Evolutionary conservation across 495 filamentous ascomycete species (phyloP).

Genomic region (Pyronema omphalodes): DNA sequence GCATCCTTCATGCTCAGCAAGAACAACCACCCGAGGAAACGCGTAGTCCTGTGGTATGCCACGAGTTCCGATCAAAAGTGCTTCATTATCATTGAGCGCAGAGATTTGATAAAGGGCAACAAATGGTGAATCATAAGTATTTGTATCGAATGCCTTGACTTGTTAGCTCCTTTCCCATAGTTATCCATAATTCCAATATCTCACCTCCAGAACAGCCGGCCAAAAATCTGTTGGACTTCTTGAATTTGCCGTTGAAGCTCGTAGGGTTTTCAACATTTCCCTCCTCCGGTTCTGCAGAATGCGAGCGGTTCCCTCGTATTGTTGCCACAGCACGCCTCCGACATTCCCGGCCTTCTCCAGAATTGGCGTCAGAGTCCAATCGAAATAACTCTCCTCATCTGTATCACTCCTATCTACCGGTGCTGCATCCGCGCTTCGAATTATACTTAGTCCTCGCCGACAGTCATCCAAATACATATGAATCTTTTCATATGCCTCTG

Average conservation of each 20-base stretch:
- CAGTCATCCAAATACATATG: conserved; percentile 2
- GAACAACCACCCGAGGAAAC: not conserved
- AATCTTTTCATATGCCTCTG: conserved; percentile 13
- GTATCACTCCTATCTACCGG: conserved; percentile 6
- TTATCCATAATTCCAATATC: not conserved
- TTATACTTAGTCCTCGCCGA: conserved; percentile 11
- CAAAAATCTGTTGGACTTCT: not conserved
- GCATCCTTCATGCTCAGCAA: not conserved
- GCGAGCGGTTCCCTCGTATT: not conserved
- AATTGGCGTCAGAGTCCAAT: conserved; percentile 6
- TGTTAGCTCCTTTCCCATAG: not conserved
- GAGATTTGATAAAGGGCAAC: not conserved
- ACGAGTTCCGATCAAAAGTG: not conserved
- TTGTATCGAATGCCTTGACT: not conserved
- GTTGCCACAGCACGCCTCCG: conserved; percentile 3
- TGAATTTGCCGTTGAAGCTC: not conserved
- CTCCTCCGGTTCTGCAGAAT: not conserved
- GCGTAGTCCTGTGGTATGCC: not conserved
- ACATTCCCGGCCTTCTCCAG: conserved; percentile 5
- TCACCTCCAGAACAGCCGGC: conserved; percentile 1
- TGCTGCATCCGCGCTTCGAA: conserved; percentile 7
- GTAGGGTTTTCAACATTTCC: not conserved
- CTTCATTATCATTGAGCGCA: not conserved
- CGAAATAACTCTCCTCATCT: conserved; percentile 15
- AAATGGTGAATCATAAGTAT: conserved; percentile 3